phyloP scores from a whole-genome alignment of 2,329 filamentous ascomycete genomes.

The Fusarium sarcochroum region DNA sequence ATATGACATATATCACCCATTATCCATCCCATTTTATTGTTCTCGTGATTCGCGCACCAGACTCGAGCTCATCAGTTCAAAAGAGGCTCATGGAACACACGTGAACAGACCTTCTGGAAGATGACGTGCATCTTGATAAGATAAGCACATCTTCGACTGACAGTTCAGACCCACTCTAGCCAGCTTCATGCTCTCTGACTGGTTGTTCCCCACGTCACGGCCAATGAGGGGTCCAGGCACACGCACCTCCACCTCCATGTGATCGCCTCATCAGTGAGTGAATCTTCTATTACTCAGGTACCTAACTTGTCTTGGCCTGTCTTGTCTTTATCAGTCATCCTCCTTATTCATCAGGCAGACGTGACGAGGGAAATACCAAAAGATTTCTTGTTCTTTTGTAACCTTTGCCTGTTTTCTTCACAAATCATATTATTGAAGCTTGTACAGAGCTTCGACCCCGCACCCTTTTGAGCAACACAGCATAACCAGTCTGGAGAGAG shows the following conservation, averaged over 20 bases:
- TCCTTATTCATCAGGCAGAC: conserved; percentile 13
- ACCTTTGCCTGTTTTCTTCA: not conserved
- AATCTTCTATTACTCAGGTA: conserved; percentile 26
- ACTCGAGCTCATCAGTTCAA: not conserved
- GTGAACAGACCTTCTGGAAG: conserved; percentile 23
- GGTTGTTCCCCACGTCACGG: conserved; percentile 6
- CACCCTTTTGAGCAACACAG: conserved; percentile 11
- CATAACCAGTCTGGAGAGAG: conserved; percentile 2
- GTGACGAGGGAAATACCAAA: conserved; percentile 3
- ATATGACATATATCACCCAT: not conserved
- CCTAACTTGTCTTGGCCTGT: conserved; percentile 8
- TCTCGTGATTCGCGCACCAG: conserved; percentile 34
- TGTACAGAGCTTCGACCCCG: conserved; percentile 30
- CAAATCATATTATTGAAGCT: conserved; percentile 1
- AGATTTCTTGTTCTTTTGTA: not conserved
- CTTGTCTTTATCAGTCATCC: conserved; percentile 28
- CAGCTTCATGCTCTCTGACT: conserved; percentile 8
- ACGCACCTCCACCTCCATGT: conserved; percentile 48
- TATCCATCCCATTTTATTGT: not conserved
- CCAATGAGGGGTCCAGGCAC: conserved; percentile 44
- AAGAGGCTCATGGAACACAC: conserved; percentile 18
- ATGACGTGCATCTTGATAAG: conserved; percentile 43
- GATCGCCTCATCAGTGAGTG: conserved; percentile 47
- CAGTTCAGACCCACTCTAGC: not conserved
- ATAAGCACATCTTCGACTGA: conserved; percentile 11